Evolutionary conservation across 129 eudicot genomes (phyloP).

Genomic region (Flaveria brownii): DNA sequence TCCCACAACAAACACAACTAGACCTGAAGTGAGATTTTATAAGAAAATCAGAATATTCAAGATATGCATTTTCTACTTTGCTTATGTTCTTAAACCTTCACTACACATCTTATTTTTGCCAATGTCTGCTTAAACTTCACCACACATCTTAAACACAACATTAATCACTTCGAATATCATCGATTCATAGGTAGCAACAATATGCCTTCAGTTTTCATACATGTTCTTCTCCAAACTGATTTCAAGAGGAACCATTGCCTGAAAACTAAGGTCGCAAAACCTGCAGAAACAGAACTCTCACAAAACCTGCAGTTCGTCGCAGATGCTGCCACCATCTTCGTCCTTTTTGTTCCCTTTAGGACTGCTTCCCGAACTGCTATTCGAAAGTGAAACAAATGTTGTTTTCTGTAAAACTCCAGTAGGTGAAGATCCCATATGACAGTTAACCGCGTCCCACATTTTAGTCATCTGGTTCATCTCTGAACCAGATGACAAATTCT

Average conservation of each 20-base stretch:
- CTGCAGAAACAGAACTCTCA: too few relatives aligned
- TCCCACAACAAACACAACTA: too few relatives aligned
- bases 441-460: conserved; percentile 51
- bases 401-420: conserved; percentile 79
- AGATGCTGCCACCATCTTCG: too few relatives aligned
- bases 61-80: neutral
- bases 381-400: conserved; percentile 69
- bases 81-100: neutral
- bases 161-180: too few relatives aligned
- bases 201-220: neutral
- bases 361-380: conserved; percentile 79
- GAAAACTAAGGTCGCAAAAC: too few relatives aligned
- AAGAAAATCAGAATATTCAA: too few relatives aligned
- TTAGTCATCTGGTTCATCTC: conserved; percentile 35
- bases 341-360: conserved; percentile 46
- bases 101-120: neutral
- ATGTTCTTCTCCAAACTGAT: neutral
- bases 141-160: neutral
- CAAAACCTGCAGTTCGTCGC: neutral
- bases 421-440: conserved; percentile 74
- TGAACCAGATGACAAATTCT: conserved; percentile 33
- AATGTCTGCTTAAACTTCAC: neutral
- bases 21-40: too few relatives aligned
- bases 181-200: neutral
- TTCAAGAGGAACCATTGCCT: too few relatives aligned